Conservation (phyloP, 2,329 filamentous ascomycete genomes). For the Fusarium tuaranense region DNA sequence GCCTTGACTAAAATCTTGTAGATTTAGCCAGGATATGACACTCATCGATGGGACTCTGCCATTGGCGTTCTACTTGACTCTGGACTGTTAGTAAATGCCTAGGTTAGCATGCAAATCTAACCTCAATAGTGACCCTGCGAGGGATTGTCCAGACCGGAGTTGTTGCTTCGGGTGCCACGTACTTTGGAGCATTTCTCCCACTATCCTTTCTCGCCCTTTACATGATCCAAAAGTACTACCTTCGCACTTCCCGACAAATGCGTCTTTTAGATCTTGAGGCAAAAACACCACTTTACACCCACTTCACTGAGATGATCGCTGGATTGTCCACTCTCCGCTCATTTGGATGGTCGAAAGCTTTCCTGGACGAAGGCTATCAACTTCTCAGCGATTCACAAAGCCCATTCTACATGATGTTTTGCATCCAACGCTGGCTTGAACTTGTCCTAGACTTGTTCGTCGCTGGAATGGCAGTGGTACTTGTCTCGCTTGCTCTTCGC, state of each 20-base stretch:
- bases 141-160: conserved; percentile 38
- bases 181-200: conserved; percentile 55
- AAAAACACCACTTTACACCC: conserved; percentile 61
- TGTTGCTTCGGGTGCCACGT: conserved; percentile 40
- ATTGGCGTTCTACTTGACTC: conserved; percentile 46
- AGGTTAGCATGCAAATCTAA: not conserved
- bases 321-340: conserved; percentile 63
- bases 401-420: conserved; percentile 62
- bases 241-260: conserved; percentile 64
- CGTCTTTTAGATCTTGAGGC: conserved; percentile 64
- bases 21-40: conserved; percentile 58
- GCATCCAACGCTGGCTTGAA: conserved; percentile 62
- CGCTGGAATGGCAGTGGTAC: conserved; percentile 57
- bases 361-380: conserved; percentile 49
- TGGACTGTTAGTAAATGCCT: conserved; percentile 42
- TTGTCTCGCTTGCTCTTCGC: conserved; percentile 58
- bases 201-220: conserved; percentile 55
- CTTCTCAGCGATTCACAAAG: conserved; percentile 58
- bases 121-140: conserved; percentile 44
- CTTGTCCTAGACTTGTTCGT: conserved; percentile 62
- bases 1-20: conserved; percentile 38
- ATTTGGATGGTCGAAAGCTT: conserved; percentile 58
- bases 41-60: conserved; percentile 56
- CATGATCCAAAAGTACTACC: conserved; percentile 61
- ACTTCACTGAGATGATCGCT: conserved; percentile 61